Evolutionary conservation across 2,329 filamentous ascomycete species (phyloP).

Genomic region (Hymenoscyphus scutula): DNA sequence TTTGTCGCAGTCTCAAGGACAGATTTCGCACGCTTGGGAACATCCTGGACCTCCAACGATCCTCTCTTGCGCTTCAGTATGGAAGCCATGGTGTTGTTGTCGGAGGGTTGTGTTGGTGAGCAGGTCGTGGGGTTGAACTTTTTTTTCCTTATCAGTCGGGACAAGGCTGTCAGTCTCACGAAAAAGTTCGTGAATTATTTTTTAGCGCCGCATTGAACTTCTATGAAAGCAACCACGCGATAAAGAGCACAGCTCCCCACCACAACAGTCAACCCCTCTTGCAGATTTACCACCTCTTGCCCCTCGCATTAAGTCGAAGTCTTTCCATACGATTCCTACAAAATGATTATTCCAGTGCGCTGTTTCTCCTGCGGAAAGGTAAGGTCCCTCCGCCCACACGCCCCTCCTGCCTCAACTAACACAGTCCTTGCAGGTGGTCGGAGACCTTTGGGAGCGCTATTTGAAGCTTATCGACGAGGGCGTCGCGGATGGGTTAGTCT

Average conservation of each 20-base stretch:
- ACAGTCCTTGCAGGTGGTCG: slow-evolving; percentile 67
- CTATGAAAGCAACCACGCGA: slow-evolving; percentile 15
- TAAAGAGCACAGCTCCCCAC: slow-evolving; percentile 7
- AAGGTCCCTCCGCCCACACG: slow-evolving; percentile 29
- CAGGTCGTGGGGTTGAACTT: slow-evolving; percentile 17
- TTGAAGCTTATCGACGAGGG: slow-evolving; percentile 81
- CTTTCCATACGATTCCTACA: slow-evolving; percentile 35
- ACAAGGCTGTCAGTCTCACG: slow-evolving; percentile 11
- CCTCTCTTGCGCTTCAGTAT: slow-evolving; percentile 39
- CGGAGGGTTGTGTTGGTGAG: slow-evolving; percentile 31
- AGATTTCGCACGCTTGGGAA: slow-evolving; percentile 33
- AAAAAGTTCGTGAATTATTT: slow-evolving; percentile 17
- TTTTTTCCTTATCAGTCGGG: slow-evolving; percentile 23
- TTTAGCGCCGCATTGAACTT: slow-evolving; percentile 16
- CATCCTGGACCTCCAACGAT: slow-evolving; percentile 30
- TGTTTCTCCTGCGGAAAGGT: slow-evolving; percentile 99
- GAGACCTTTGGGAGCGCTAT: slow-evolving; percentile 96
- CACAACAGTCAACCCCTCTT: neutral
- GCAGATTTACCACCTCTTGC: neutral
- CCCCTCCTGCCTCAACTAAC: slow-evolving; percentile 22
- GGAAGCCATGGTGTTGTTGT: slow-evolving; percentile 38
- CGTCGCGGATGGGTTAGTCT: slow-evolving; percentile 68
- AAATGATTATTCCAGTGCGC: slow-evolving; percentile 97
- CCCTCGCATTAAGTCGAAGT: neutral
- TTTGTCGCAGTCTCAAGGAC: slow-evolving; percentile 18